phyloP scores from a whole-genome alignment of 768 basidiomycete species.

The Russula abietina region DNA sequence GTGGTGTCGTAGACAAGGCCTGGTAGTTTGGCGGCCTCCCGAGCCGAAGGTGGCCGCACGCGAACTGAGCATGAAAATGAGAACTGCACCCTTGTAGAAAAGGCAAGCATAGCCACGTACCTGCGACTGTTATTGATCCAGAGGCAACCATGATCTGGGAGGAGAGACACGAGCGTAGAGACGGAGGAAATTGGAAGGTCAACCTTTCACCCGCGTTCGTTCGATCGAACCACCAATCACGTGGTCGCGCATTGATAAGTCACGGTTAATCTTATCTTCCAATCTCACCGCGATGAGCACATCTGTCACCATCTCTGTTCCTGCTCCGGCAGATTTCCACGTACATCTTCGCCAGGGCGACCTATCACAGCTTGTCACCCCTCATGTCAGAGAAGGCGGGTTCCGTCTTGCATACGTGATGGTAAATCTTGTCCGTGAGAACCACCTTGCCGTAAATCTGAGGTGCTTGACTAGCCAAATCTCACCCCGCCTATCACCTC shows the following conservation, averaged over 20 bases:
- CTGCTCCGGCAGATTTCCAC: constrained; percentile 87
- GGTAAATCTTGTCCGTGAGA: constrained; percentile 41
- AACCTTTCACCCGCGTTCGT: constrained; percentile 18
- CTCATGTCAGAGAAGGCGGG: constrained; percentile 86
- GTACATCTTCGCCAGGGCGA: constrained; percentile 91
- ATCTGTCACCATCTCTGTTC: constrained; percentile 41
- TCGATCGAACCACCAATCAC: constrained; percentile 25
- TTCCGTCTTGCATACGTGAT: constrained; percentile 93
- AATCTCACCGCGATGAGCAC: constrained; percentile 28
- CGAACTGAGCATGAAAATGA: constrained; percentile 54
- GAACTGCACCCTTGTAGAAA: not conserved
- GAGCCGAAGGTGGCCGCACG: constrained; percentile 79
- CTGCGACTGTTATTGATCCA: constrained; percentile 84
- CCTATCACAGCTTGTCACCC: constrained; percentile 75
- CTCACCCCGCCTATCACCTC: constrained; percentile 82
- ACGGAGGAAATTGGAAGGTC: not conserved
- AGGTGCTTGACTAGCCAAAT: constrained; percentile 61
- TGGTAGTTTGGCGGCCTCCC: constrained; percentile 82
- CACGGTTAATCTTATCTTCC: constrained; percentile 10
- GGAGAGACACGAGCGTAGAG: not conserved
- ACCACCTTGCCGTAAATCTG: not conserved
- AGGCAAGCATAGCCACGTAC: constrained; percentile 35
- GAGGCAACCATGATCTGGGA: constrained; percentile 47
- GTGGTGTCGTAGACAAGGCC: constrained; percentile 62
- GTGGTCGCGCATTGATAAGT: constrained; percentile 21